These are phyloP conservation scores for Trichophyton rubrum DNA, from an alignment of 2,329 filamentous ascomycete genomes.

Conservation along the genomic window DNA sequence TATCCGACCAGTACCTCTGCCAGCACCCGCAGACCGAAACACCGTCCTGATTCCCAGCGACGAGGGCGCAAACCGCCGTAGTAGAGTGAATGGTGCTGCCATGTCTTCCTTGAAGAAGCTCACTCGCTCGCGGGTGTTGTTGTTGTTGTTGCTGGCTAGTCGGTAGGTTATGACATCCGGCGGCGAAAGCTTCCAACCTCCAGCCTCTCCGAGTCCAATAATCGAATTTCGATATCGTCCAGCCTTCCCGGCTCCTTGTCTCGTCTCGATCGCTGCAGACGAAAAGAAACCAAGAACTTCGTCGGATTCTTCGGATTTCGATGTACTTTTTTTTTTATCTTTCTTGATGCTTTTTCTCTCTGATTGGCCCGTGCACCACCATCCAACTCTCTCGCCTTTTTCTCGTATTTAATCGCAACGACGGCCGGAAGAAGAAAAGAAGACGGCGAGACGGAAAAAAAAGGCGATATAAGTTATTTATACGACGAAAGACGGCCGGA, in stretches of 20 bases:
- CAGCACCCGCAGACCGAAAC: background rate
- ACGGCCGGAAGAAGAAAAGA: background rate
- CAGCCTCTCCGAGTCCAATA: background rate
- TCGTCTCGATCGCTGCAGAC: background rate
- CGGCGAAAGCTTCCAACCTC: background rate
- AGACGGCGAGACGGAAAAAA: background rate
- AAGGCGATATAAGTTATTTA: background rate
- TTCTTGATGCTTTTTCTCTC: background rate
- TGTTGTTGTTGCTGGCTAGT: no score
- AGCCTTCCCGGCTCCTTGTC: background rate
- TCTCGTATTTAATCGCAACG: background rate
- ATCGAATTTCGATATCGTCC: background rate
- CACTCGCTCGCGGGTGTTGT: background rate
- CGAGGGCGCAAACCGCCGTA: background rate
- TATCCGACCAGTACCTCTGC: slow-evolving; percentile 3
- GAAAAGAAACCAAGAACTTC: background rate
- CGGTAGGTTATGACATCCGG: background rate
- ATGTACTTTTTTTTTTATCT: background rate
- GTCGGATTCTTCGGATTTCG: background rate
- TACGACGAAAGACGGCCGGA: background rate
- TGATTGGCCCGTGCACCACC: background rate
- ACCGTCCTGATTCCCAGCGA: background rate
- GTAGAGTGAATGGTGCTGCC: background rate
- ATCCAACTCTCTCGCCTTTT: background rate
- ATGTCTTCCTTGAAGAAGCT: background rate